phyloP scores from a whole-genome alignment of 2,329 filamentous ascomycete species.

The Calycina herbarum region DNA sequence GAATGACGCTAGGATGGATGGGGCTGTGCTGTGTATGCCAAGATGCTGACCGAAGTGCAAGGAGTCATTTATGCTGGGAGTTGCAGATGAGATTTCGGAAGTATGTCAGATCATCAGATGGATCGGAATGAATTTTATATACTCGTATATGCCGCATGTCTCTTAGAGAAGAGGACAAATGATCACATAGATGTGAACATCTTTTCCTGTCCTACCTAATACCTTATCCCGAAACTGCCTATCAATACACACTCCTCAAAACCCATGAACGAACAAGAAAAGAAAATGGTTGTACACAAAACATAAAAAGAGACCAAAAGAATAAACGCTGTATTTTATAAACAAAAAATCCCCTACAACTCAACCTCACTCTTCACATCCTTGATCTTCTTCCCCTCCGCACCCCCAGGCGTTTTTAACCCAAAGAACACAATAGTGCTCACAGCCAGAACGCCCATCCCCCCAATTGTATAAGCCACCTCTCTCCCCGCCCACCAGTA shows the following conservation, averaged over 20 bases:
- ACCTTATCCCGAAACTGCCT: no score
- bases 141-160: no score
- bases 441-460: slow-evolving; percentile 76
- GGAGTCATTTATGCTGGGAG: slow-evolving; percentile 3
- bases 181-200: no score
- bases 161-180: no score
- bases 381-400: slow-evolving; percentile 30
- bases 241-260: no score
- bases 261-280: no score
- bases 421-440: slow-evolving; percentile 68
- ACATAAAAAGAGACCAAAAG: not conserved
- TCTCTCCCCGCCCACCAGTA: slow-evolving; percentile 98
- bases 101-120: no score
- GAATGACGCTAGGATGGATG: not conserved
- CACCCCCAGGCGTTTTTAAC: slow-evolving; percentile 51
- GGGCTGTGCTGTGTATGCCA: not conserved
- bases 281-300: not conserved
- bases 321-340: not conserved
- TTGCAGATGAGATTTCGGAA: not conserved
- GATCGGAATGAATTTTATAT: no score
- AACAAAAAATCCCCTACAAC: not conserved
- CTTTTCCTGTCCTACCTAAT: no score
- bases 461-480: slow-evolving; percentile 78
- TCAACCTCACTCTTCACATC: slow-evolving; percentile 9
- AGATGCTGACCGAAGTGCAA: not conserved